Conservation (phyloP, 2,329 filamentous ascomycete genomes). For the Diaporthe capsici region DNA sequence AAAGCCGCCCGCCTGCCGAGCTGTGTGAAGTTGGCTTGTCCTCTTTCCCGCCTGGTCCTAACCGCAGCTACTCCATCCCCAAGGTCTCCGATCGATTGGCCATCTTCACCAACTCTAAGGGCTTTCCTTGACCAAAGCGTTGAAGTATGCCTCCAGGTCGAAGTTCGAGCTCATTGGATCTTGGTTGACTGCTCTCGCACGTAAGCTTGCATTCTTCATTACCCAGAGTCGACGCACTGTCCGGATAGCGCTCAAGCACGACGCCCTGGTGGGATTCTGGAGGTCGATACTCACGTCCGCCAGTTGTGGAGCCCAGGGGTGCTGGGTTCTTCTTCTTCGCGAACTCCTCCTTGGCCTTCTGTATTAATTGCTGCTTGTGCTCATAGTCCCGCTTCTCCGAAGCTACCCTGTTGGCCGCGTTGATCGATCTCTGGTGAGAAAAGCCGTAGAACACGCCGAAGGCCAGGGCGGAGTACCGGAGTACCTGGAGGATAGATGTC, state of each 20-base stretch:
- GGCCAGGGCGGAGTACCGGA: conserved; percentile 95
- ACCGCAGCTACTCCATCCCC: conserved; percentile 24
- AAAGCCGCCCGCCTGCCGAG: conserved; percentile 30
- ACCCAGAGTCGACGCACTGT: conserved; percentile 44
- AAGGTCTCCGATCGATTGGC: conserved; percentile 44
- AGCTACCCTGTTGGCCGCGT: conserved; percentile 76
- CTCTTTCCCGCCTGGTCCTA: conserved; percentile 41
- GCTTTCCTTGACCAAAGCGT: conserved; percentile 70
- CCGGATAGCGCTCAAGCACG: conserved; percentile 35
- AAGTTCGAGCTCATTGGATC: conserved; percentile 90
- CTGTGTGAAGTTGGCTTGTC: conserved; percentile 40
- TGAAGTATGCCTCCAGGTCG: conserved; percentile 89
- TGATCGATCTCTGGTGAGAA: conserved; percentile 90
- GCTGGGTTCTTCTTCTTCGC: conserved; percentile 78
- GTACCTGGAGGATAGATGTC: conserved; percentile 75
- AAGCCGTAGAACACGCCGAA: conserved; percentile 96
- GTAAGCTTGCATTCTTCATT: conserved; percentile 40
- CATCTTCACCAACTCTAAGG: conserved; percentile 55
- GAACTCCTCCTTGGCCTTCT: conserved; percentile 93
- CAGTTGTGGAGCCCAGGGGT: conserved; percentile 49
- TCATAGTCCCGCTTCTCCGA: conserved; percentile 86
- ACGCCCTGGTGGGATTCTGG: neutral
- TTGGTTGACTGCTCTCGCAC: conserved; percentile 52
- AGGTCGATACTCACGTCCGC: conserved; percentile 50
- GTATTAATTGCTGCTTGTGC: conserved; percentile 92